phyloP scores from a whole-genome alignment of 306 rosid genomes.

The Rosa chinensis region DNA sequence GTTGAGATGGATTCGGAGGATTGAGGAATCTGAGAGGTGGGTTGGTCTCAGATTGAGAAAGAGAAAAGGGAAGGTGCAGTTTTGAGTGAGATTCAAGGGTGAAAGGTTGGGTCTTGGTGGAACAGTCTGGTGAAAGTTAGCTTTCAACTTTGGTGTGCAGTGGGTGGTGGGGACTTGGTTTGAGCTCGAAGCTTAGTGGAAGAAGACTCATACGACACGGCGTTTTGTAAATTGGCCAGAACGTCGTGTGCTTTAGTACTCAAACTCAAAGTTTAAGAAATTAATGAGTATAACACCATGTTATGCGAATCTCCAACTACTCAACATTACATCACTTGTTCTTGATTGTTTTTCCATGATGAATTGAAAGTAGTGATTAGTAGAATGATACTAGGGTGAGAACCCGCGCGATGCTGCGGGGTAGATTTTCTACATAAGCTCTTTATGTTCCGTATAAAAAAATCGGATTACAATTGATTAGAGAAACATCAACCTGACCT shows the following conservation, averaged over 20 bases:
- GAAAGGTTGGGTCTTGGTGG: background rate
- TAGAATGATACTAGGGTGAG: no score
- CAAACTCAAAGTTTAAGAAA: no score
- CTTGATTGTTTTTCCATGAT: no score
- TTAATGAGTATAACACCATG: no score
- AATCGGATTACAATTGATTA: no score
- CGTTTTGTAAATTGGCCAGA: background rate
- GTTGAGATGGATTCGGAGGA: background rate
- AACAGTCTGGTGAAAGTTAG: background rate
- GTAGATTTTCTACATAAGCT: no score
- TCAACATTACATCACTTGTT: no score
- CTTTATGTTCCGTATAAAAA: no score
- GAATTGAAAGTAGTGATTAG: no score
- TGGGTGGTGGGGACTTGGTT: background rate
- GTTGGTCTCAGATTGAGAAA: background rate
- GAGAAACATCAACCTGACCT: no score
- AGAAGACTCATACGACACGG: background rate
- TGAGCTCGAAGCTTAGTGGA: background rate
- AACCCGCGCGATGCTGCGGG: no score
- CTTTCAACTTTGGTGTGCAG: constrained; percentile 3
- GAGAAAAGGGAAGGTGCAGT: background rate
- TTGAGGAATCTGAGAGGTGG: background rate
- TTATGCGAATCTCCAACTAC: no score
- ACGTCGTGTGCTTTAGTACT: background rate
- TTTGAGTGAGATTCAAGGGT: constrained; percentile 8